Conservation (phyloP, 805 yeast genomes). For the Candida mattraensis region DNA sequence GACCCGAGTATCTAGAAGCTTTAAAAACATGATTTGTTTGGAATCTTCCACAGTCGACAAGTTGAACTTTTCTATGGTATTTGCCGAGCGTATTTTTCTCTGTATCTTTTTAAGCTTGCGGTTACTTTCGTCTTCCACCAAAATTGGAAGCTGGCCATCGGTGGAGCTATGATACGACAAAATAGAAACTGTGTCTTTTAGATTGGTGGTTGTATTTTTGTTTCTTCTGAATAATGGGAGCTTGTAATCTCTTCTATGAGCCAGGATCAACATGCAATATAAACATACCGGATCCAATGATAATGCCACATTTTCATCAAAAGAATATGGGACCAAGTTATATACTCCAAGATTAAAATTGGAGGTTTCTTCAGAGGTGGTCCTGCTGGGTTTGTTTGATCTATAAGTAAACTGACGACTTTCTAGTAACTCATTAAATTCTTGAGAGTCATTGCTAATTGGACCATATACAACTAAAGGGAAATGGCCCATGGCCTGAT, state of each 20-base stretch:
- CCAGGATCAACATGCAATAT: conserved; percentile 44
- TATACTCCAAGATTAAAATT: conserved; percentile 60
- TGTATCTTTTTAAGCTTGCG: conserved; percentile 30
- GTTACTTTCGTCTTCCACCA: conserved; percentile 48
- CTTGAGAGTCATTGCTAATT: conserved; percentile 21
- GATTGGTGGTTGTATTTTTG: no score
- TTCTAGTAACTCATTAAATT: conserved; percentile 11
- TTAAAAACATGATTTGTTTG: conserved; percentile 37
- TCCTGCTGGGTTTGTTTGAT: no score
- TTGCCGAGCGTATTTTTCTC: conserved; percentile 38
- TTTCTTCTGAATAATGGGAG: conserved; percentile 37
- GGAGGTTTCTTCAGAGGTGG: no score
- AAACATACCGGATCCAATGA: conserved; percentile 64
- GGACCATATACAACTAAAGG: conserved; percentile 49
- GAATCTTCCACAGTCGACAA: conserved; percentile 32
- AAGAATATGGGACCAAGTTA: conserved; percentile 37
- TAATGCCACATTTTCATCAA: conserved; percentile 30
- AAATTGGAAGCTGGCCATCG: conserved; percentile 51
- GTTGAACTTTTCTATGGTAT: conserved; percentile 38
- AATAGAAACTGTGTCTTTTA: conserved; percentile 38
- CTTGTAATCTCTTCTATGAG: conserved; percentile 42
- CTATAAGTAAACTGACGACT: conserved; percentile 25
- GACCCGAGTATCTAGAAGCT: conserved; percentile 45
- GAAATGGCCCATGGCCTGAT: no score
- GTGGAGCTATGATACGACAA: conserved; percentile 51